phyloP scores from a whole-genome alignment of 495 filamentous ascomycete species.

The Aspergillus avenaceus region DNA sequence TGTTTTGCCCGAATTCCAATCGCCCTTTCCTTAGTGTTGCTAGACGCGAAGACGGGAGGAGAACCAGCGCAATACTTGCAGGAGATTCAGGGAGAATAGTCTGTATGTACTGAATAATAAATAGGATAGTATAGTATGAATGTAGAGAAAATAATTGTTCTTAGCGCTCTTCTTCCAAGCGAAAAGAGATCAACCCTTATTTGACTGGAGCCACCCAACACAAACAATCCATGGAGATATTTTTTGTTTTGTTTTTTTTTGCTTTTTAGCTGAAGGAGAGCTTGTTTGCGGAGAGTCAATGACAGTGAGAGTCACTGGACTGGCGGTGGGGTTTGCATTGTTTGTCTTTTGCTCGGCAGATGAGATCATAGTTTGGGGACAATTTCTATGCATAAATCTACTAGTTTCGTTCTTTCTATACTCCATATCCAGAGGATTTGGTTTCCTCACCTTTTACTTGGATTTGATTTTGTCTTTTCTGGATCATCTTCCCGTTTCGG shows the following conservation, averaged over 20 bases:
- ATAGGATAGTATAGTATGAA: neutral
- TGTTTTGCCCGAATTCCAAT: neutral
- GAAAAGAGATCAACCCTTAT: neutral
- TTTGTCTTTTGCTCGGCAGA: slow-evolving; percentile 20
- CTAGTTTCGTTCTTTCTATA: no score
- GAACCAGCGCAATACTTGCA: neutral
- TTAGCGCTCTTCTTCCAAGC: neutral
- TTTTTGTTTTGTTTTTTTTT: no score
- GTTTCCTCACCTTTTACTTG: no score
- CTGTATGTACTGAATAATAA: no score
- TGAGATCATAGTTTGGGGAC: slow-evolving; percentile 9
- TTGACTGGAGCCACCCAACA: neutral
- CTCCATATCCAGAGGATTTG: no score
- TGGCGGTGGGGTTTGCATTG: slow-evolving; percentile 30
- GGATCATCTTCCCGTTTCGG: no score
- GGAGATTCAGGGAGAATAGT: no score
- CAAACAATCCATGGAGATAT: neutral
- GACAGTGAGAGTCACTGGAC: slow-evolving; percentile 6
- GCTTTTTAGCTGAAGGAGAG: neutral
- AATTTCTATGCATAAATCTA: no score
- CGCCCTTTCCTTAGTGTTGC: neutral
- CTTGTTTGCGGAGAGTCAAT: neutral
- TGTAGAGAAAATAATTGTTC: neutral
- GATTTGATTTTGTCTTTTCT: no score
- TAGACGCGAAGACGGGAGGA: neutral